These are phyloP conservation scores for Xylaria hypoxylon DNA, from an alignment of 2,329 filamentous ascomycete genomes.

Conservation along the genomic window DNA sequence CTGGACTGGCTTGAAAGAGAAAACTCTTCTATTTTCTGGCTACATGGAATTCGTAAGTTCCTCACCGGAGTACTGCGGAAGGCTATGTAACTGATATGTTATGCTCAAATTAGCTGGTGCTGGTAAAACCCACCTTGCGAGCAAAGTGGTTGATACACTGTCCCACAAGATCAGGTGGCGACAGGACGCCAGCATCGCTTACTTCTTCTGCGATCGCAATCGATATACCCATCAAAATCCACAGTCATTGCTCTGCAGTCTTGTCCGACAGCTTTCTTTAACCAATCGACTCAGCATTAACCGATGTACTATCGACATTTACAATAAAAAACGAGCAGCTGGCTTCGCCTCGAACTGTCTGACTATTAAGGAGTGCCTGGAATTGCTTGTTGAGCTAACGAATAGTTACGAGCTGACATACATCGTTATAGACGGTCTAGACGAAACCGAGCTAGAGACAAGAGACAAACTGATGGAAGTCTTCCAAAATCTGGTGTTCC, in stretches of 20 bases:
- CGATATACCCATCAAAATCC: conserved; percentile 22
- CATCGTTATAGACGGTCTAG: conserved; percentile 25
- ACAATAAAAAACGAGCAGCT: background rate
- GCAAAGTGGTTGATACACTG: conserved; percentile 22
- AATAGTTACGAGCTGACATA: background rate
- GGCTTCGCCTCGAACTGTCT: conserved; percentile 12
- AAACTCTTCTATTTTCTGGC: conserved; percentile 19
- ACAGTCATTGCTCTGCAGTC: conserved; percentile 12
- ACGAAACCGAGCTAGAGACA: conserved; percentile 15
- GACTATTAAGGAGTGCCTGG: conserved; percentile 9
- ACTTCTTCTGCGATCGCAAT: conserved; percentile 29
- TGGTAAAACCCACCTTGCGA: conserved; percentile 21
- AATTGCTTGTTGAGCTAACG: conserved; percentile 15
- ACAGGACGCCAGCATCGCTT: conserved; percentile 4
- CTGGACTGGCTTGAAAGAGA: conserved; percentile 19
- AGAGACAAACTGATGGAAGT: conserved; percentile 18
- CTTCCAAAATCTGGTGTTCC: background rate
- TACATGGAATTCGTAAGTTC: conserved; percentile 30
- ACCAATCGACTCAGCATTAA: background rate
- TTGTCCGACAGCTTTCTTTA: conserved; percentile 25
- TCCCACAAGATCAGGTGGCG: conserved; percentile 12
- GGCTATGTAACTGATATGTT: background rate
- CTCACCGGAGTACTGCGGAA: background rate
- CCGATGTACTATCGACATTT: background rate
- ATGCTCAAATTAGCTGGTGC: conserved; percentile 14